Conservation (phyloP, 75 land plant species). For the Picea glauca region DNA sequence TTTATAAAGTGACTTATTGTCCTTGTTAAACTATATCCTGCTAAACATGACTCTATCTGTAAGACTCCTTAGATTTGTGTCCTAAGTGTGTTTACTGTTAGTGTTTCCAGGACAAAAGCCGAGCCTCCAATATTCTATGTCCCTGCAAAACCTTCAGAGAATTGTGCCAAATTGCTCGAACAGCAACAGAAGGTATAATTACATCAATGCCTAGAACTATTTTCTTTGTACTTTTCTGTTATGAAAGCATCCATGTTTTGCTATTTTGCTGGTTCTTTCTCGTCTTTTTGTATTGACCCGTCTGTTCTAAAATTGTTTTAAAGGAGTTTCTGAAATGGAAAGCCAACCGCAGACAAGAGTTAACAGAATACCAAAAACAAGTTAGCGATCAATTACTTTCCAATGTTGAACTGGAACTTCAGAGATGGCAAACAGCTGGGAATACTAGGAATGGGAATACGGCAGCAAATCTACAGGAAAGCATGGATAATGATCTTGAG, state of each 20-base stretch:
- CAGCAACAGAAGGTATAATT: slow-evolving; percentile 19
- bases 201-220: not conserved
- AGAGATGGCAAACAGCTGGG: slow-evolving; percentile 72
- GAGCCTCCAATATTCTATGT: slow-evolving; percentile 81
- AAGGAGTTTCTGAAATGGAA: slow-evolving; percentile 83
- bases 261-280: not conserved
- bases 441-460: slow-evolving; percentile 39
- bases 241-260: not conserved
- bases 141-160: slow-evolving; percentile 60
- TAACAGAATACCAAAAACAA: slow-evolving; percentile 77
- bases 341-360: slow-evolving; percentile 64
- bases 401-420: slow-evolving; percentile 70
- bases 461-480: slow-evolving; percentile 42
- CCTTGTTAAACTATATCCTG: not conserved
- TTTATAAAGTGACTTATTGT: not conserved
- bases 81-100: not conserved
- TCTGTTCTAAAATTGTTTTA: not conserved
- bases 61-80: not conserved
- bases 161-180: slow-evolving; percentile 45
- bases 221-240: not conserved
- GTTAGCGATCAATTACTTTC: slow-evolving; percentile 61
- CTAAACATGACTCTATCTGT: not conserved
- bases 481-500: slow-evolving; percentile 64
- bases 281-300: not conserved
- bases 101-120: slow-evolving; percentile 66